Percentiles rank a stretch among this genome's conserved stretches.
phyloP scores from a whole-genome alignment of 805 yeast species.

The Wickerhamiella parazyma region DNA sequence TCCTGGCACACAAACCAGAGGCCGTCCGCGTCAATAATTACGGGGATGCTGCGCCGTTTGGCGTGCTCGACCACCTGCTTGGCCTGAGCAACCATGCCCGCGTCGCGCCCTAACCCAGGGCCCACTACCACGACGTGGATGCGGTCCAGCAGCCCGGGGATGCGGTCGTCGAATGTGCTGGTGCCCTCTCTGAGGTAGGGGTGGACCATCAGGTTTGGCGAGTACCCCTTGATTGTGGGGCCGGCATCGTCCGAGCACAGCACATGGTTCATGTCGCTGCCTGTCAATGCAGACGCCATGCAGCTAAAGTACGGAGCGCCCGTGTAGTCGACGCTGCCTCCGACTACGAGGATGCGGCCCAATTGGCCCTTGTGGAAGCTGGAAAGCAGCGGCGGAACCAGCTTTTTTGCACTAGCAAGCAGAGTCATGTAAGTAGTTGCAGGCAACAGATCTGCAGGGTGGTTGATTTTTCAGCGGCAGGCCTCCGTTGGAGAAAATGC shows the following conservation, averaged over 20 bases:
- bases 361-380: constrained; percentile 81
- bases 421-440: neutral
- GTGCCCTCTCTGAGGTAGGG: constrained; percentile 56
- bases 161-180: constrained; percentile 10
- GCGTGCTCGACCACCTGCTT: constrained; percentile 45
- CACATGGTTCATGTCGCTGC: constrained; percentile 80
- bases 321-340: constrained; percentile 91
- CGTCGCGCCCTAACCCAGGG: constrained; percentile 87
- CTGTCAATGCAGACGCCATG: constrained; percentile 68
- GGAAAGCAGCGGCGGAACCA: constrained; percentile 65
- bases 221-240: constrained; percentile 66
- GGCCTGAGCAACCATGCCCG: constrained; percentile 46
- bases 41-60: constrained; percentile 44
- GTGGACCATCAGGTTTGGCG: constrained; percentile 94
- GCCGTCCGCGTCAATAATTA: constrained; percentile 86
- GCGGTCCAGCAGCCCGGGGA: constrained; percentile 38
- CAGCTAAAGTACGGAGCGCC: constrained; percentile 94
- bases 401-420: constrained; percentile 22
- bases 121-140: constrained; percentile 80
- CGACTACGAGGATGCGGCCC: constrained; percentile 75
- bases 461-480: too few relatives aligned
- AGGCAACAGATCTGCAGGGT: too few relatives aligned
- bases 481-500: too few relatives aligned
- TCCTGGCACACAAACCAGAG: constrained; percentile 49
- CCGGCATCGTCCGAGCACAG: constrained; percentile 77